These are phyloP conservation scores for Scenedesmus sp. DNA, from an alignment of 163 green algal genomes.

Conservation along the genomic window DNA sequence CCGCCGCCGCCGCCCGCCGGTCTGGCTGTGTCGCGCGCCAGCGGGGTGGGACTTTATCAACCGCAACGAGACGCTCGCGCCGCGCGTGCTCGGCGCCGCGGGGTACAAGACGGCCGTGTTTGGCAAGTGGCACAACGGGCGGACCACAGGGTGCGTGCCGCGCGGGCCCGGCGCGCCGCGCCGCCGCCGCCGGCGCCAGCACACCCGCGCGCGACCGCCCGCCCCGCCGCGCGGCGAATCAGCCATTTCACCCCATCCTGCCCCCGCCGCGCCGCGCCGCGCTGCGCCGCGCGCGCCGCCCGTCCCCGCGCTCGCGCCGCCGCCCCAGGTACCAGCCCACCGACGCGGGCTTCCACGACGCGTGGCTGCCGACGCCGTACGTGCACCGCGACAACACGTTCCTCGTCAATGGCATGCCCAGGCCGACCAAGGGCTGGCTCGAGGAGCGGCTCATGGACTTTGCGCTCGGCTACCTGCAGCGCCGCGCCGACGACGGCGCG, in stretches of 20 bases:
- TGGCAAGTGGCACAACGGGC: constrained; percentile 46
- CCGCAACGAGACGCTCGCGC: constrained; percentile 9
- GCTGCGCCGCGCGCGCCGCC: too few species aligned
- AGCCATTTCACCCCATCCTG: too few species aligned
- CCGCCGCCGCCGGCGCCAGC: too few species aligned
- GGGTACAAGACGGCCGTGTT: constrained; percentile 39
- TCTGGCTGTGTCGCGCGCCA: too few species aligned
- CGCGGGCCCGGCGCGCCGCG: too few species aligned
- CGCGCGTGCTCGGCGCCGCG: neutral
- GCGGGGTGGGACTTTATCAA: constrained; percentile 44
- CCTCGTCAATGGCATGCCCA: constrained; percentile 2
- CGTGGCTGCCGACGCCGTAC: constrained; percentile 11
- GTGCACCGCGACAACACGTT: neutral
- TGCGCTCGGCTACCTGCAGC: constrained; percentile 16
- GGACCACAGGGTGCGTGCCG: constrained; percentile 37
- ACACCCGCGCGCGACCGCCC: too few species aligned
- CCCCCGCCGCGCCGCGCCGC: too few species aligned
- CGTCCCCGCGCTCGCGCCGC: too few species aligned
- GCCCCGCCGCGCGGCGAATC: too few species aligned
- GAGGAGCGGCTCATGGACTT: constrained; percentile 20
- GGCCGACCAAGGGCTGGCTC: constrained; percentile 32
- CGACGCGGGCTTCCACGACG: constrained; percentile 23
- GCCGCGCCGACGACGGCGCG: neutral
- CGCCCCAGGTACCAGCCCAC: constrained; percentile 16
- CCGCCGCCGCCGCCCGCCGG: too few species aligned